phyloP scores from a whole-genome alignment of 495 filamentous ascomycete species.

The Aspergillus biplanus region DNA sequence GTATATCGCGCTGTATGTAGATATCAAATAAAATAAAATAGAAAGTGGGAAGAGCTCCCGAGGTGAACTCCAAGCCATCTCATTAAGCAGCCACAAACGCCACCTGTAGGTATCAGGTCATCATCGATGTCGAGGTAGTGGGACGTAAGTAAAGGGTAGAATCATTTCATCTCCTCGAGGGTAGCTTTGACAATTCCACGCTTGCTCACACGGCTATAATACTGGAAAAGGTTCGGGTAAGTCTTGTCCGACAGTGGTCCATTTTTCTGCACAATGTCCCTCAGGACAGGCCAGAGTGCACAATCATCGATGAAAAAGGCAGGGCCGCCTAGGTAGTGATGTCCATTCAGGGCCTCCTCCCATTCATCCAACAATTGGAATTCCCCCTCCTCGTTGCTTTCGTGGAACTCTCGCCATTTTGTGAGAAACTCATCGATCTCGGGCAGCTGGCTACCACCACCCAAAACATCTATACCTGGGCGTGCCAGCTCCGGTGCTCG shows the following conservation, averaged over 20 bases:
- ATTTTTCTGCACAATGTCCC: conserved; percentile 53
- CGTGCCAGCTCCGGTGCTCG: conserved; percentile 29
- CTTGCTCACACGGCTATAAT: conserved; percentile 55
- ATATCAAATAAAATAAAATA: not conserved
- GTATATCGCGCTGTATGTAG: not conserved
- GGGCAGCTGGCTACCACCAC: conserved; percentile 36
- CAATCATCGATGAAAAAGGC: conserved; percentile 67
- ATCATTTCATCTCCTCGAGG: conserved; percentile 34
- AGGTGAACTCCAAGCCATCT: not conserved
- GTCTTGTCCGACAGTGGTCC: conserved; percentile 31
- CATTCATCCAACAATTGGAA: conserved; percentile 45
- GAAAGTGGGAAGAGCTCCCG: not conserved
- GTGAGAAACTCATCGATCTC: conserved; percentile 37
- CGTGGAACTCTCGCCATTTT: conserved; percentile 36
- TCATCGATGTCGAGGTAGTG: not conserved
- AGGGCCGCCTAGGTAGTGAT: conserved; percentile 60
- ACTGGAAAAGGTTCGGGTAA: conserved; percentile 53
- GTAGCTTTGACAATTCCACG: conserved; percentile 53
- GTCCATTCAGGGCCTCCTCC: conserved; percentile 50
- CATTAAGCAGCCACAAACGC: not conserved
- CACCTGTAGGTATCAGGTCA: not conserved
- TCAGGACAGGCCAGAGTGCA: conserved; percentile 70
- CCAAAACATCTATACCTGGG: conserved; percentile 37
- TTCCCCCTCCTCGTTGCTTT: conserved; percentile 17
- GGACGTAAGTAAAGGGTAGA: not conserved